These are phyloP conservation scores for Phlebiopsis flavidoalba DNA, from an alignment of 768 basidiomycete species.

Conservation along the genomic window DNA sequence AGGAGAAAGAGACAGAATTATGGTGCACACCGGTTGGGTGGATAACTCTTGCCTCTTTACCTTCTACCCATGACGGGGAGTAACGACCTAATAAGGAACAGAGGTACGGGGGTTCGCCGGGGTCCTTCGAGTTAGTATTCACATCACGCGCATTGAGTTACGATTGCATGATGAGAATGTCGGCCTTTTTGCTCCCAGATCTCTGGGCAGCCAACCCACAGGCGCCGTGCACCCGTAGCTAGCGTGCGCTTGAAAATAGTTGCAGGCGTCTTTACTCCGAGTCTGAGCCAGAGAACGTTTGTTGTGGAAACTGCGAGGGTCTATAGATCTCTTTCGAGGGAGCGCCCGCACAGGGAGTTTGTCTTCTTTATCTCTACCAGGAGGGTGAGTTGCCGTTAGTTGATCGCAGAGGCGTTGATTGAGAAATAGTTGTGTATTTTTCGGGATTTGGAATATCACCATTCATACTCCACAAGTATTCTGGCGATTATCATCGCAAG, in stretches of 20 bases:
- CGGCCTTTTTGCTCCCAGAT: conserved; percentile 51
- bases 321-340: conserved; percentile 58
- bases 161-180: conserved; percentile 63
- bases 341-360: conserved; percentile 57
- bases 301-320: conserved; percentile 36
- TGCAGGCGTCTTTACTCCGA: conserved; percentile 38
- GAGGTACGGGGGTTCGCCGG: conserved; percentile 21
- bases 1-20: background rate
- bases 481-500: conserved; percentile 32
- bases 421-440: background rate
- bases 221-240: too few relatives aligned
- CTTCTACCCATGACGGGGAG: conserved; percentile 20
- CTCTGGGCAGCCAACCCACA: too few relatives aligned
- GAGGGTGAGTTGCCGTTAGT: conserved; percentile 39
- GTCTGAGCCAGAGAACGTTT: conserved; percentile 41
- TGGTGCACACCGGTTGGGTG: conserved; percentile 21
- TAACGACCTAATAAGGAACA: conserved; percentile 27
- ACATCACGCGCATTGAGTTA: conserved; percentile 16
- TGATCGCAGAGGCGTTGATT: background rate
- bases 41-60: too few relatives aligned
- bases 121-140: background rate
- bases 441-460: conserved; percentile 65
- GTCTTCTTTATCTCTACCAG: conserved; percentile 57
- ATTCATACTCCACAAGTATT: conserved; percentile 30
- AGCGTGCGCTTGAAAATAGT: conserved; percentile 43